phyloP scores from a whole-genome alignment of 1,284 basidiomycete species.

The Sparassis latifolia region DNA sequence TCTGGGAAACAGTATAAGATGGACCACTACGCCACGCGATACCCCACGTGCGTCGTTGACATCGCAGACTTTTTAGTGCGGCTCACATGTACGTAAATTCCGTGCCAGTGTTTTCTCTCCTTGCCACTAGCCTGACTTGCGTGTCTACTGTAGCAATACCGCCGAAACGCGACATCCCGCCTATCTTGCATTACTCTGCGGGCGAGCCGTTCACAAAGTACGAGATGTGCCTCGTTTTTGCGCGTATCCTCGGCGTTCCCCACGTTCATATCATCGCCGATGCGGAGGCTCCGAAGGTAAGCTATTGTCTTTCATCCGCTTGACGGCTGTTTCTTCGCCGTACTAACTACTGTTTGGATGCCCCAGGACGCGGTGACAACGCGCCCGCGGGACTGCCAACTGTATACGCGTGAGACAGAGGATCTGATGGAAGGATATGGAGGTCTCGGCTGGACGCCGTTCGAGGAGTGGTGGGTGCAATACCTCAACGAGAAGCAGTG shows the following conservation, averaged over 20 bases:
- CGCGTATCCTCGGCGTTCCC: constrained; percentile 56
- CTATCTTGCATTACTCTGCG: constrained; percentile 71
- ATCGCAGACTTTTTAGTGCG: constrained; percentile 71
- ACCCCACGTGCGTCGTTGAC: constrained; percentile 75
- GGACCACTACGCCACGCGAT: constrained; percentile 82
- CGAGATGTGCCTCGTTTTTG: constrained; percentile 74
- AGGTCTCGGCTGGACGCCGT: constrained; percentile 54
- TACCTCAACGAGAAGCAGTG: constrained; percentile 24
- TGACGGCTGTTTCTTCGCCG: not conserved
- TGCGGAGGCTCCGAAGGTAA: constrained; percentile 47
- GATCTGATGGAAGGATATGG: constrained; percentile 46
- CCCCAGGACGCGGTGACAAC: constrained; percentile 44
- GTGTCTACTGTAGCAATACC: constrained; percentile 20
- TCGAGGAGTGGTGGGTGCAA: constrained; percentile 71
- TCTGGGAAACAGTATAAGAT: constrained; percentile 77
- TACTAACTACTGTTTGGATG: not conserved
- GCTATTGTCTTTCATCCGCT: constrained; percentile 1
- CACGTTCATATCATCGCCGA: constrained; percentile 66
- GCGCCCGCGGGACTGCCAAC: constrained; percentile 65
- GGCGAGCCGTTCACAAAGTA: constrained; percentile 79
- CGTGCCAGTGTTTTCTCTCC: not conserved
- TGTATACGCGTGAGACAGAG: constrained; percentile 66
- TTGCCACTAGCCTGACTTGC: not conserved
- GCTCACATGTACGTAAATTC: constrained; percentile 43
- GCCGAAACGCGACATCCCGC: constrained; percentile 37